Conservation (phyloP, 2,329 filamentous ascomycete species). For the Ophiostoma tasmaniense region DNA sequence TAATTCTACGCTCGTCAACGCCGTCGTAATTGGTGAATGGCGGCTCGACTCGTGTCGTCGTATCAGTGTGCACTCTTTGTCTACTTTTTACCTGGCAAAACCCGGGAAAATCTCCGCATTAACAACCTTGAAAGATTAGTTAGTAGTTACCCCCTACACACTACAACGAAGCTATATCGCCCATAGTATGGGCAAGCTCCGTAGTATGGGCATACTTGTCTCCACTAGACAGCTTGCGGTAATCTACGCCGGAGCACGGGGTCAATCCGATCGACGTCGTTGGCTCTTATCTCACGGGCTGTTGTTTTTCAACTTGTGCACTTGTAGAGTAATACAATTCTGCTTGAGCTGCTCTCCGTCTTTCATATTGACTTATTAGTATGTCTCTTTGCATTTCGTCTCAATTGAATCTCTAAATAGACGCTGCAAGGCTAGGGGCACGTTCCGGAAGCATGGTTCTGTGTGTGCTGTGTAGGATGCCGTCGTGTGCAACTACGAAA, state of each 20-base stretch:
- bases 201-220: not conserved
- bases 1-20: not conserved
- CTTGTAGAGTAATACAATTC: not conserved
- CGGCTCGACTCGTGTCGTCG: not conserved
- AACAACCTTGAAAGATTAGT: not conserved
- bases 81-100: not conserved
- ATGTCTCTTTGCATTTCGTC: not conserved
- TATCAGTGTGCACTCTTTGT: not conserved
- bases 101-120: not conserved
- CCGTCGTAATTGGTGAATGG: not conserved
- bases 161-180: not conserved
- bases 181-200: not conserved
- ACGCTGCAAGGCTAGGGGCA: not conserved
- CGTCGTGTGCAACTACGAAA: too few species aligned
- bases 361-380: not conserved
- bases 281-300: constrained; percentile 4
- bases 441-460: not conserved
- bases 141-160: not conserved
- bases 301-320: constrained; percentile 7
- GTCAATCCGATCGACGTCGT: constrained; percentile 4
- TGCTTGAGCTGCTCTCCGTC: not conserved
- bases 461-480: not conserved
- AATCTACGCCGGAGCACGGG: constrained; percentile 15
- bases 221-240: constrained; percentile 7
- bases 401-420: not conserved